Evolutionary conservation across 768 basidiomycete genomes (phyloP).

Genomic region (Leucogyrophana mollusca): DNA sequence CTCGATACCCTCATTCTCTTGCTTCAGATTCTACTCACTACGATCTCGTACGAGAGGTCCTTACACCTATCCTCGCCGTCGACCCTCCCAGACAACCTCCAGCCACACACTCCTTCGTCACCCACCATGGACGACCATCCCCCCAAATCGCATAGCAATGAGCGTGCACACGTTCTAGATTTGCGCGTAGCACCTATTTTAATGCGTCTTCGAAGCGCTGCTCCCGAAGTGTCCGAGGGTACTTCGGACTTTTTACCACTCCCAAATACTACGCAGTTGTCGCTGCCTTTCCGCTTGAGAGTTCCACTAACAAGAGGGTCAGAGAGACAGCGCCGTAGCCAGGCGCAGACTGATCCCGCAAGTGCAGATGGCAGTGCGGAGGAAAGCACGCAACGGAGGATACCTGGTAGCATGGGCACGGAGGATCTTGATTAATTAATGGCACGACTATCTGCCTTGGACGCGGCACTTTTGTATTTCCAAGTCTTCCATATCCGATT

Average conservation of each 20-base stretch:
- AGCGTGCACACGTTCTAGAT: slow-evolving; percentile 58
- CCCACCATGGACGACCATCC: slow-evolving; percentile 24
- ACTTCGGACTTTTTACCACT: slow-evolving; percentile 46
- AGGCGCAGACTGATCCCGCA: slow-evolving; percentile 18
- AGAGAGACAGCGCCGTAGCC: slow-evolving; percentile 36
- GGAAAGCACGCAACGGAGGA: slow-evolving; percentile 30
- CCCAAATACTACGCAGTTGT: slow-evolving; percentile 59
- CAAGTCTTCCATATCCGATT: not conserved
- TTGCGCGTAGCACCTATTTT: slow-evolving; percentile 55
- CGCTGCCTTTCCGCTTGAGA: slow-evolving; percentile 46
- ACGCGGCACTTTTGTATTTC: not conserved
- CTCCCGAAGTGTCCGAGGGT: slow-evolving; percentile 31
- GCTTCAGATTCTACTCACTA: slow-evolving; percentile 65
- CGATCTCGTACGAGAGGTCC: slow-evolving; percentile 66
- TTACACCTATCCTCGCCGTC: slow-evolving; percentile 36
- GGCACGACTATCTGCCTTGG: not conserved
- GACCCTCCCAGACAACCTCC: slow-evolving; percentile 40
- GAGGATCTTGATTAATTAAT: slow-evolving; percentile 20
- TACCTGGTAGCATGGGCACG: slow-evolving; percentile 28
- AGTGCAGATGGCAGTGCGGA: slow-evolving; percentile 19
- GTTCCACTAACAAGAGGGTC: slow-evolving; percentile 52
- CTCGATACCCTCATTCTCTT: slow-evolving; percentile 68
- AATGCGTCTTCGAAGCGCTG: slow-evolving; percentile 55
- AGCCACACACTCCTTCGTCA: slow-evolving; percentile 20
- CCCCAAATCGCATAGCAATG: slow-evolving; percentile 19